Evolutionary conservation across 805 yeast genomes (phyloP).

Genomic region (Hanseniaspora lachancei): DNA sequence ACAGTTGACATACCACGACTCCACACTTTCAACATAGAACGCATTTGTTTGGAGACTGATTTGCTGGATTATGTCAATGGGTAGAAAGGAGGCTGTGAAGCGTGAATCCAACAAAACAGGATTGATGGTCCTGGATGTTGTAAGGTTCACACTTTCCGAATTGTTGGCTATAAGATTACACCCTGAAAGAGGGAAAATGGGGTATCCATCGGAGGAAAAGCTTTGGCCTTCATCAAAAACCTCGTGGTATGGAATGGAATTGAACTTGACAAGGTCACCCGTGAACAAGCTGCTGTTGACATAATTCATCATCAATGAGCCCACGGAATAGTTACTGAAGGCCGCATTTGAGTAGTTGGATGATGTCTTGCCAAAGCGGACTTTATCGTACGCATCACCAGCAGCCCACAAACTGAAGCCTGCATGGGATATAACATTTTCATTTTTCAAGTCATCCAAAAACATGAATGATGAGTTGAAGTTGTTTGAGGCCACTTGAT

Average conservation of each 20-base stretch:
- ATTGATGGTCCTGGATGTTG: conserved; percentile 27
- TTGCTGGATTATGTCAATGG: conserved; percentile 42
- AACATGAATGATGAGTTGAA: conserved; percentile 23
- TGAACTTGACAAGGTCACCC: conserved; percentile 39
- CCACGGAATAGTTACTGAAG: conserved; percentile 9
- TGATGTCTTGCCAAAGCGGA: neutral
- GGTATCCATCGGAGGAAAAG: conserved; percentile 26
- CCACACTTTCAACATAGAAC: conserved; percentile 35
- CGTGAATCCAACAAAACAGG: conserved; percentile 54
- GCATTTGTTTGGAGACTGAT: conserved; percentile 63
- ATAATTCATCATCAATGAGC: conserved; percentile 1
- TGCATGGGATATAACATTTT: conserved; percentile 26
- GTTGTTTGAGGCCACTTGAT: conserved; percentile 14
- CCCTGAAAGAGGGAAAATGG: conserved; percentile 37
- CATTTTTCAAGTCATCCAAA: conserved; percentile 25
- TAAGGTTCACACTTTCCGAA: conserved; percentile 29
- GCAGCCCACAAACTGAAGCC: conserved; percentile 36
- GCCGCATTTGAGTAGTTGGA: neutral
- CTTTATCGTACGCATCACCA: conserved; percentile 16
- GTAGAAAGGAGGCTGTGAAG: conserved; percentile 37
- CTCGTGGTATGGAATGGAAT: conserved; percentile 34
- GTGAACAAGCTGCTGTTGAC: conserved; percentile 22
- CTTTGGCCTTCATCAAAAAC: conserved; percentile 13
- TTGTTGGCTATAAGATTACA: conserved; percentile 33
- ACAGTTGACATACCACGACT: conserved; percentile 54